Conservation (phyloP, 768 basidiomycete genomes). For the Pisolithus tinctorius region DNA sequence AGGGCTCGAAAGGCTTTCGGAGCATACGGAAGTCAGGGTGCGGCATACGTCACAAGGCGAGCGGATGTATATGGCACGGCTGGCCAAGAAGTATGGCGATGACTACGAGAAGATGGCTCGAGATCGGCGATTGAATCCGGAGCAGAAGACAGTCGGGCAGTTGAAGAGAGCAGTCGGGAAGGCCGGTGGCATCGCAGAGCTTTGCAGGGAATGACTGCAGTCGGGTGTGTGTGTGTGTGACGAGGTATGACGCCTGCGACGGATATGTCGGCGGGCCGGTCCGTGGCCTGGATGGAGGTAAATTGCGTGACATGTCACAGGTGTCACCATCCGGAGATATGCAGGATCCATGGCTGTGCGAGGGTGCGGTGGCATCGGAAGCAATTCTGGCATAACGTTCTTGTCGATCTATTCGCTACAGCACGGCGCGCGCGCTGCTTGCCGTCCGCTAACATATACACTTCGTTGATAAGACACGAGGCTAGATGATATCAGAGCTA, state of each 20-base stretch:
- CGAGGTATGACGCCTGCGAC: background rate
- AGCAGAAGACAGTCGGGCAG: constrained; percentile 82
- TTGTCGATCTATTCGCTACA: constrained; percentile 9
- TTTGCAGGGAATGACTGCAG: constrained; percentile 8
- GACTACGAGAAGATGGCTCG: constrained; percentile 72
- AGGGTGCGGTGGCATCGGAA: constrained; percentile 14
- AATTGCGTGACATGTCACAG: constrained; percentile 21
- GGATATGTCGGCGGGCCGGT: constrained; percentile 9
- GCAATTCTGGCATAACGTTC: background rate
- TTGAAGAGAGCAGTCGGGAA: constrained; percentile 55
- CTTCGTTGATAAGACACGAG: background rate
- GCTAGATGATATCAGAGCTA: background rate
- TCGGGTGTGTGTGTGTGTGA: background rate
- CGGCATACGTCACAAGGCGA: constrained; percentile 71
- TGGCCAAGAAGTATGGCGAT: constrained; percentile 64
- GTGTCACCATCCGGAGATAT: constrained; percentile 22
- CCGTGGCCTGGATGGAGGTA: constrained; percentile 8
- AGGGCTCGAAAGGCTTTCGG: constrained; percentile 65
- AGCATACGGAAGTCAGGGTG: constrained; percentile 37
- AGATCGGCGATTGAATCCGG: constrained; percentile 73
- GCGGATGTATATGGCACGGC: constrained; percentile 51
- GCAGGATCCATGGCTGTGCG: constrained; percentile 23
- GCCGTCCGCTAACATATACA: background rate
- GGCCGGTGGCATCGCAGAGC: constrained; percentile 39
- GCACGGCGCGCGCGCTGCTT: background rate